Conservation (phyloP, 495 filamentous ascomycete species). For the Penicillium arizonense region DNA sequence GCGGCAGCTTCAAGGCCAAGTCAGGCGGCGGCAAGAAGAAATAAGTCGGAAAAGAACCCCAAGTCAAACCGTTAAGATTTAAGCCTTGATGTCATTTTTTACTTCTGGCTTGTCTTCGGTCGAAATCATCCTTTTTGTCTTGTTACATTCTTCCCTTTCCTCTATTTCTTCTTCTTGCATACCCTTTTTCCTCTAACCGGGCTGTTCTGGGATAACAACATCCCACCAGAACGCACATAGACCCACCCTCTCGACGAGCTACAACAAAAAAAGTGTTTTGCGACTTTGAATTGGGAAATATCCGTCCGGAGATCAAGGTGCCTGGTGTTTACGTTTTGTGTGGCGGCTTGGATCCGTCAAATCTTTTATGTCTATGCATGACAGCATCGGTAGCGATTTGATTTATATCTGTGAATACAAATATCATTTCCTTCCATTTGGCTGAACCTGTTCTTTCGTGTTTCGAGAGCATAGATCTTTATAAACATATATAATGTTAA, state of each 20-base stretch:
- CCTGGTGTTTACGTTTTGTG: slow-evolving; percentile 31
- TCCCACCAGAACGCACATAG: slow-evolving; percentile 17
- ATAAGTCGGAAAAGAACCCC: slow-evolving; percentile 16
- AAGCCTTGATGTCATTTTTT: slow-evolving; percentile 28
- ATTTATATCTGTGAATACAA: slow-evolving; percentile 32
- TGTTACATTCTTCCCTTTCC: slow-evolving; percentile 6
- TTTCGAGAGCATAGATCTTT: not conserved
- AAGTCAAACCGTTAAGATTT: not conserved
- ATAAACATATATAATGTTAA: too few relatives aligned
- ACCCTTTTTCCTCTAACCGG: not conserved
- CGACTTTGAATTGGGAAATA: slow-evolving; percentile 32
- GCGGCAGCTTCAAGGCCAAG: slow-evolving; percentile 79
- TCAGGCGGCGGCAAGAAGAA: slow-evolving; percentile 41
- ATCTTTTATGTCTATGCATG: slow-evolving; percentile 30
- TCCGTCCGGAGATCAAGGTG: slow-evolving; percentile 32
- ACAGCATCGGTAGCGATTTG: slow-evolving; percentile 35
- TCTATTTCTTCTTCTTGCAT: not conserved
- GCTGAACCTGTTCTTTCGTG: not conserved
- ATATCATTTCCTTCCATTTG: slow-evolving; percentile 20
- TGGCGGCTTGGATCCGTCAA: slow-evolving; percentile 20
- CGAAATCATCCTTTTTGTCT: not conserved
- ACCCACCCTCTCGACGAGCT: slow-evolving; percentile 15
- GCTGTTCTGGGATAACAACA: slow-evolving; percentile 1
- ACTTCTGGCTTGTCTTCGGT: slow-evolving; percentile 9
- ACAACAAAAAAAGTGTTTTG: slow-evolving; percentile 32